phyloP scores from a whole-genome alignment of 805 yeast genomes.

The Saccharomycopsis capsularis region DNA sequence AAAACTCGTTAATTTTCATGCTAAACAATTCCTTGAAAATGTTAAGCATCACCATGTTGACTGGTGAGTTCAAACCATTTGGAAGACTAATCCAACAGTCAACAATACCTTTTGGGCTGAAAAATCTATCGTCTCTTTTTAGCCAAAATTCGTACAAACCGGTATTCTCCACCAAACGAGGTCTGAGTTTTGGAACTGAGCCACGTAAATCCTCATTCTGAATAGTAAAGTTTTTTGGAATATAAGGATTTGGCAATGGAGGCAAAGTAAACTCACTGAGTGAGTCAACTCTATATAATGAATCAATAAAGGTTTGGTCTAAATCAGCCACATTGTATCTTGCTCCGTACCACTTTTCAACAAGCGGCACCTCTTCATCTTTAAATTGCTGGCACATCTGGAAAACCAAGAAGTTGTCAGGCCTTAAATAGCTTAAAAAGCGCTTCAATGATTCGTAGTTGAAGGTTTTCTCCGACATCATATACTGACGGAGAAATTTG shows the following conservation, averaged over 20 bases:
- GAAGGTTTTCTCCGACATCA: constrained; percentile 37
- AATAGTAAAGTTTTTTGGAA: constrained; percentile 72
- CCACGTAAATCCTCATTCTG: constrained; percentile 30
- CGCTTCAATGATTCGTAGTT: constrained; percentile 25
- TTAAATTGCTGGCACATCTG: constrained; percentile 48
- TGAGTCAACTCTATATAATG: constrained; percentile 29
- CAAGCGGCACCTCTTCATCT: constrained; percentile 38
- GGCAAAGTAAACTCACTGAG: constrained; percentile 37
- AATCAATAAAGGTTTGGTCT: constrained; percentile 32
- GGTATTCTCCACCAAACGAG: constrained; percentile 45
- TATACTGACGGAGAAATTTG: constrained; percentile 3
- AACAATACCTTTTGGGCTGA: constrained; percentile 80
- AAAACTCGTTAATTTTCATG: constrained; percentile 66
- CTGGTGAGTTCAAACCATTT: constrained; percentile 50
- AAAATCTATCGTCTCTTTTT: constrained; percentile 82
- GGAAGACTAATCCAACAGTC: constrained; percentile 62
- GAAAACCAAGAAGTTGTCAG: constrained; percentile 53
- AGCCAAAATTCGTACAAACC: constrained; percentile 62
- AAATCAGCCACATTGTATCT: constrained; percentile 51
- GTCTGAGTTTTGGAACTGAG: constrained; percentile 40
- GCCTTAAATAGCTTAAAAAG: constrained; percentile 42
- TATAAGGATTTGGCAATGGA: constrained; percentile 65
- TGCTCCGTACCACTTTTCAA: constrained; percentile 90
- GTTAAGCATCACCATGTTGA: constrained; percentile 49
- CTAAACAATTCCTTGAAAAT: constrained; percentile 64